Evolutionary conservation across 306 rosid species (phyloP).

Genomic region (Glycine tomentella): DNA sequence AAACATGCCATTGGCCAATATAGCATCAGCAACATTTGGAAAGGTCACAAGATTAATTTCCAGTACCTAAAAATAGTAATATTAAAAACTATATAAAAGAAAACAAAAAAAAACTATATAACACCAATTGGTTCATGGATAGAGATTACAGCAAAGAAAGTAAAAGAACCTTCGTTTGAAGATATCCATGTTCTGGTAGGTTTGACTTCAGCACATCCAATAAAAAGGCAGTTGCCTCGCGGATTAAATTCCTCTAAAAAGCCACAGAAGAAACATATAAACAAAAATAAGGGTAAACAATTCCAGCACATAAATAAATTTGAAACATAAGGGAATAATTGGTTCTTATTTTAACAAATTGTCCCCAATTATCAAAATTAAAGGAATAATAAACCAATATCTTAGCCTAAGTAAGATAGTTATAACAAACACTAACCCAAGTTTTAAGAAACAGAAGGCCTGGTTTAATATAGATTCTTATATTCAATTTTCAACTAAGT

Average conservation of each 20-base stretch:
- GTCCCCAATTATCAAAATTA: neutral
- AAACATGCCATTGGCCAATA: slow-evolving; percentile 89
- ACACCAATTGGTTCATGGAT: neutral
- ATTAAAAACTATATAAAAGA: slow-evolving; percentile 24
- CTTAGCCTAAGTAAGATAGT: slow-evolving; percentile 22
- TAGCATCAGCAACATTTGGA: slow-evolving; percentile 90
- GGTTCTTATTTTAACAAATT: slow-evolving; percentile 12
- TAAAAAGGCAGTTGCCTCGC: slow-evolving; percentile 85
- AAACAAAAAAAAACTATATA: neutral
- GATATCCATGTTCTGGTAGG: slow-evolving; percentile 71
- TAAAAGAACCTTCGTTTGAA: slow-evolving; percentile 72
- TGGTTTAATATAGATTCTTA: neutral
- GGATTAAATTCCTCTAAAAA: slow-evolving; percentile 77
- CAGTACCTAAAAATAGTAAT: slow-evolving; percentile 59
- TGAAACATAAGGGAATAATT: neutral
- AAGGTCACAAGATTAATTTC: slow-evolving; percentile 87
- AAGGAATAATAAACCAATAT: slow-evolving; percentile 16
- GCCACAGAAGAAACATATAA: slow-evolving; percentile 14
- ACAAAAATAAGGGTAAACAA: slow-evolving; percentile 1
- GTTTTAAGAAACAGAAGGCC: neutral
- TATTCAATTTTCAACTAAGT: slow-evolving; percentile 6
- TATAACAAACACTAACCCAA: neutral
- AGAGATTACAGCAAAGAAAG: slow-evolving; percentile 4
- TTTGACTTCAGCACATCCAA: slow-evolving; percentile 78
- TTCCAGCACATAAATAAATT: slow-evolving; percentile 10